Evolutionary conservation across 2,329 filamentous ascomycete species (phyloP), one percentile per base, ranked within the genome.

Genomic region (Penicillium sp.): DNA sequence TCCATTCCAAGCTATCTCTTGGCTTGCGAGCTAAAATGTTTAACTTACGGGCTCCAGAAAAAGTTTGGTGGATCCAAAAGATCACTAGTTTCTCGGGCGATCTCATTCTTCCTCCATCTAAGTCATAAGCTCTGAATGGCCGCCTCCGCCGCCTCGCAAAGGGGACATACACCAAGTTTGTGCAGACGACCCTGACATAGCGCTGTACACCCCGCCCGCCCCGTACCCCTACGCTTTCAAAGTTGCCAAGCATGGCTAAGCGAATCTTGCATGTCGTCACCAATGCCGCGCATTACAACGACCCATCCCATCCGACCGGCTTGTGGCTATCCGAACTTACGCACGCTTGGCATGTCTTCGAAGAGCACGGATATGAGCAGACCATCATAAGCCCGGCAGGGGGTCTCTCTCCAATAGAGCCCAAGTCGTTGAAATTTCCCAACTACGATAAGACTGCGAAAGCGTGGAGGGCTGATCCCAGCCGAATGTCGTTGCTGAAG

Each of bases 181-280:
- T 16, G 31, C 31, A 16, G 31, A 35, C 31, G 14, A 6, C 14
- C 1, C 14, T 16, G 13, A 35, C 31, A 35, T 35, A 13, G 31
- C 31, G 31, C 31, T 16, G 31, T 35, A 35, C 31, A 16, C 6
- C 31, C 14, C 14, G 4, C 31, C 31, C 14, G 3, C 31, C 31
- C 14, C 13, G 2, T 11, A 35, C 14, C 31, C 5, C 1, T 35
- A 16, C 14, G 31, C 11, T 35, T 35, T 16, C 7, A 35, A 5
- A 7, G 5, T 3, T 35, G 14, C 31, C 31, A 35, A 35, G 31
- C 31, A 35, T 35, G 13, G 31, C 31, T 35, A 35, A 35, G 31
- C 69, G 82, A 13, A 60, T 57, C 39, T 49, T 57, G 46, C 43
- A 48, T 48, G 55, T 57, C 35, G 51, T 57, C 27, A 57, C 55